Evolutionary conservation across 2,329 filamentous ascomycete genomes (phyloP), one percentile per base, ranked within the genome.

Genomic region (Phyllosticta paracitricarpa): DNA sequence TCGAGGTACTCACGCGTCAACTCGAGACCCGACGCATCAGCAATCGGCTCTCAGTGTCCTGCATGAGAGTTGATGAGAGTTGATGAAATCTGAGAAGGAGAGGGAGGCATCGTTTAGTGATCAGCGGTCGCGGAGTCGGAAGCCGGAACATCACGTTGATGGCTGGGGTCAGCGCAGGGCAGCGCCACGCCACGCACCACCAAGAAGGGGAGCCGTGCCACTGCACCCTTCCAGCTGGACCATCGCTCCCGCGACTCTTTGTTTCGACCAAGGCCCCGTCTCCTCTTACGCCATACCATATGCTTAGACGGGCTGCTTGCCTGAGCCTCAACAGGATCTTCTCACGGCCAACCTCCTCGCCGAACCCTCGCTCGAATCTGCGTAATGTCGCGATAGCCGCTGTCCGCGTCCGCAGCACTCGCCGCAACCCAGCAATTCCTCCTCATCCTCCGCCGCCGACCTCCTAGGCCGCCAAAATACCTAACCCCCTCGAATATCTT

Each of bases 321-420:
- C 40, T 48, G 40, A 48, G 14, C 33, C 33, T 40, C 33, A 40
- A 40, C 33, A 30, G 9, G 2, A 30, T 6, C 28, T 7, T 17
- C 14, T 9, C 33, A 14, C 33, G 33, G 33, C 33, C 33, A n/a
- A 4, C 17, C 2, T 48, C 40, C 40, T 48, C 17, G 40, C 40
- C 40, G 40, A 7, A n/a, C 14, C 17, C 40, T 48, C 40, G 40
- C 40, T 48, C 40, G 40, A 48, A 5, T 17, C n/a, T 48, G 40
- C 40, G 14, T 48, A 19, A 56, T 61, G 58, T 56, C 54, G 58
- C 58, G 53, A 28, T 56, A 61, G 58, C 53, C n/a, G 33, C 48
- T 52, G 33, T 54, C 25, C 54, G 24, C 58, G 25, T 30, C 40
- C 56, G 48, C 56, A 48, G 40, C 22, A 28, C 40, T 48, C 40